Conservation (phyloP, 371 early-diverging fungal genomes). For the Mucor indicus region DNA sequence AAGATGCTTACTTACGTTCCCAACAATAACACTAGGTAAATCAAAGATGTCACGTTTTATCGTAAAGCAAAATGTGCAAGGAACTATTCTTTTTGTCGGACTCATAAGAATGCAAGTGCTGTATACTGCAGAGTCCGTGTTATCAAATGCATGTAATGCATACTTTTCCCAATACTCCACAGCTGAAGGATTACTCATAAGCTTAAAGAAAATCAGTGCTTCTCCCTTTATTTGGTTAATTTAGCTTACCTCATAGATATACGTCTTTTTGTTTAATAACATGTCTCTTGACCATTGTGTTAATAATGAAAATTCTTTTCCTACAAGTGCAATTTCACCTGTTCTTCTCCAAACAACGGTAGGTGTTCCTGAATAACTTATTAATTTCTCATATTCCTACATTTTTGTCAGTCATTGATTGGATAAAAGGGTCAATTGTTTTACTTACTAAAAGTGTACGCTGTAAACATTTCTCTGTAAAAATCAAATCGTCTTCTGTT, state of each 20-base stretch:
- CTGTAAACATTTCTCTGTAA: constrained; percentile 93
- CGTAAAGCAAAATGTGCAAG: constrained; percentile 89
- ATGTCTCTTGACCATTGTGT: constrained; percentile 82
- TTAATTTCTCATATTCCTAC: constrained; percentile 84
- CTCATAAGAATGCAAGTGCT: constrained; percentile 73
- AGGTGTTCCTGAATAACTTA: constrained; percentile 87
- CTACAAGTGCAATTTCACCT: constrained; percentile 86
- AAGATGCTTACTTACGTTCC: constrained; percentile 48
- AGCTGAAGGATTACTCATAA: constrained; percentile 86
- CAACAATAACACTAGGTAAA: constrained; percentile 81
- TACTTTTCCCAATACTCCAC: constrained; percentile 94
- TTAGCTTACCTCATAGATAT: constrained; percentile 66
- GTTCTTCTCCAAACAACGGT: constrained; percentile 92
- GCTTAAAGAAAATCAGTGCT: constrained; percentile 32
- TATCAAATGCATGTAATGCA: constrained; percentile 84
- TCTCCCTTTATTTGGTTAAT: background rate
- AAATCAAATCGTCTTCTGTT: constrained; percentile 87
- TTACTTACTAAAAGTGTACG: constrained; percentile 16
- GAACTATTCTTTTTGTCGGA: constrained; percentile 65
- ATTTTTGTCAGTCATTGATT: background rate
- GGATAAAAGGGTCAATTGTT: background rate
- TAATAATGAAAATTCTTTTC: constrained; percentile 86
- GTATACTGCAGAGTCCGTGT: constrained; percentile 79
- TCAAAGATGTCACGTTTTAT: constrained; percentile 92
- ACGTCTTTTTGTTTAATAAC: constrained; percentile 68